Base-by-base conservation (phyloP, 2,329 filamentous ascomycete species). In the Orbilia blumenaviensis region DNA sequence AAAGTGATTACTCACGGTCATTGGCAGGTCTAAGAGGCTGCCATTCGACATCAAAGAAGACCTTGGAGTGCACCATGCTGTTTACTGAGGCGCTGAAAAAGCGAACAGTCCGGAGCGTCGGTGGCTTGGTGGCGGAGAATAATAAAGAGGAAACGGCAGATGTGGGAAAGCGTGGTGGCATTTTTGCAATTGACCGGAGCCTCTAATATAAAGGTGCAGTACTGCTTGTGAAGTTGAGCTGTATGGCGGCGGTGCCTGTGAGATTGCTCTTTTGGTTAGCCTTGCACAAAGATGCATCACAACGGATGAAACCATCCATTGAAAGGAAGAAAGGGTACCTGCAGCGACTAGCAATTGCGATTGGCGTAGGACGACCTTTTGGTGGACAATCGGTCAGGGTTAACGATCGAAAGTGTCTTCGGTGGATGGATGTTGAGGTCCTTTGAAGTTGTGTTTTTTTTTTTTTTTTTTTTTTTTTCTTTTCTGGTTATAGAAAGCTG, bases 21-120 rank as follows among this genome's bases (percentile, higher is more conserved):
- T 63, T 71, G 5, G 27, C 27, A 9, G 18, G 14, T 34, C 61
- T 71, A 2, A 21, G 18, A 14, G 71, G 63, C 27, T 68, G 44
- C 71, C 71, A 75, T 18, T 62, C 63, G 25, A 75, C 41, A n/a
- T 75, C 71, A 25, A 75, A 75, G 32, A 41, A 75, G 21, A 56
- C 48, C 38, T 75, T 75, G 7, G 71, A 68, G 29, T 75, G 63
- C n/a, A 44, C 23, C 62, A 67, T 67, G 16, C 42, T 62, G 42
- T 29, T 58, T 1, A 38, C 44, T 12, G 69, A 67, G 10, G 18
- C 54, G 44, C 63, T 62, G 46, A 75, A 68, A 21, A 6, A 34
- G 18, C 69, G 69, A n/a, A 32, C 41, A 18, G 58, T 66, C 32
- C 52, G 41, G 38, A 66, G 52, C 1, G 52, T 46, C 12, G 36